Conservation (phyloP, 2,329 filamentous ascomycete species). For the Remersonia thermophila region DNA sequence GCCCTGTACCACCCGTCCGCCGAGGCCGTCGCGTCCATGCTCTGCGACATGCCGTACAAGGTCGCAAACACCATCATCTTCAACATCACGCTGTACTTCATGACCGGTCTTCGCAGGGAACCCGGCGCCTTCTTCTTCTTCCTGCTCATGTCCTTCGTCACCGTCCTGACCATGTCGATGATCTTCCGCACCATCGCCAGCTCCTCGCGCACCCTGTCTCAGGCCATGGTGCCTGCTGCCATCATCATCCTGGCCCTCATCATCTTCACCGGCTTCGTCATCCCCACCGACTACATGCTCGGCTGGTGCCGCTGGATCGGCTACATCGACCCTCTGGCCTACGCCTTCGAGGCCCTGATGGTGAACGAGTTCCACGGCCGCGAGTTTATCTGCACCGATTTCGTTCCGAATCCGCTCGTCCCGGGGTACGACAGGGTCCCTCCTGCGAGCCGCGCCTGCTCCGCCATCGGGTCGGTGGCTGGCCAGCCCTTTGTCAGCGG, state of each 20-base stretch:
- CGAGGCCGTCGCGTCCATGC: slow-evolving; percentile 77
- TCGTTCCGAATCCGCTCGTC: slow-evolving; percentile 29
- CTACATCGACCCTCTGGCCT: slow-evolving; percentile 67
- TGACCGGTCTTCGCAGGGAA: slow-evolving; percentile 67
- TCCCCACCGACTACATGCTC: slow-evolving; percentile 57
- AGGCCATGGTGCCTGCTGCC: slow-evolving; percentile 49
- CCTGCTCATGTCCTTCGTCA: slow-evolving; percentile 60
- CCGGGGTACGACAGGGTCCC: slow-evolving; percentile 26
- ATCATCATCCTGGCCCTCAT: slow-evolving; percentile 53
- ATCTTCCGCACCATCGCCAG: slow-evolving; percentile 75
- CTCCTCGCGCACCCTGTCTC: slow-evolving; percentile 55
- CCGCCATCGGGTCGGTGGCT: slow-evolving; percentile 42
- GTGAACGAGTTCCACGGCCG: slow-evolving; percentile 68
- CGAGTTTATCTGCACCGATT: slow-evolving; percentile 40
- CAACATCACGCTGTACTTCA: slow-evolving; percentile 75
- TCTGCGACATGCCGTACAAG: slow-evolving; percentile 78
- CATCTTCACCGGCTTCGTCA: slow-evolving; percentile 59
- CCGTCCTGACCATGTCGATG: slow-evolving; percentile 72
- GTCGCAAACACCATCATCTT: slow-evolving; percentile 61
- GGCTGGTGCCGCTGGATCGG: slow-evolving; percentile 75
- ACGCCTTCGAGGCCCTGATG: slow-evolving; percentile 70
- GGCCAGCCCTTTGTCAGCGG: slow-evolving; percentile 43
- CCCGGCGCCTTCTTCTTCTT: slow-evolving; percentile 77
- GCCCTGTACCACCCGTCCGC: slow-evolving; percentile 82
- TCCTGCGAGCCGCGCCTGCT: slow-evolving; percentile 39